Base-by-base conservation (phyloP, 257 asterid genomes). In the Lantana camara region DNA sequence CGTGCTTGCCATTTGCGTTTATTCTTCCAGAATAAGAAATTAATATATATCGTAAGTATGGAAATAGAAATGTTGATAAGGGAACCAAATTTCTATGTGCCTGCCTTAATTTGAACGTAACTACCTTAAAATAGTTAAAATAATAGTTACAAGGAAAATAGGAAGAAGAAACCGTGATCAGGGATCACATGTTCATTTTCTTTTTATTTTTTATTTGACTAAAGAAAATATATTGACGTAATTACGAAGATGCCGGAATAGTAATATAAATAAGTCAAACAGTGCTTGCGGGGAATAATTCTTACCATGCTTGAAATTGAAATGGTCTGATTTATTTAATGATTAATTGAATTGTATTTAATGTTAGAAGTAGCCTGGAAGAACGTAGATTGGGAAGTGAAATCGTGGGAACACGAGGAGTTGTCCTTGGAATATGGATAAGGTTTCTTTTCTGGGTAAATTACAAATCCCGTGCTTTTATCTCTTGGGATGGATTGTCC, bases 1-100 rank as follows among this genome's bases (percentile, higher is more conserved):
- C 78, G 66, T 77, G 82, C 67, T 12, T 12, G 20, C 48, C 75
- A 77, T 77, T 64, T 66, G 2, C 5, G 60, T 60, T 66, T 67
- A 29, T 42, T 46, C 47, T 24, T 64, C 11, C 4, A 15, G 9
- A 63, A 45, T 10, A 2, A 32, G 15, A 27, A 11, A 16, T n/a
- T n/a, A n/a, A n/a, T n/a, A 4, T 4, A 35, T 35, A 3, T 35
- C 7, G 7, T 16, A 46, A 23, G 9, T 10, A 21, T 14, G 70
- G 47, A 46, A 57, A 55, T 16, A 7, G 45, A 30, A 4, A 2
- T 8, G 3, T 29, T 47, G 0, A 63, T 48, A 7, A 63, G 19
- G 19, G 47, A 19, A n/a, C 34, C 45, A 21, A 15, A 24, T 64
- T 71, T 72, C 76, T 57, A 71, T 64, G 57, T 53, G n/a, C n/a